Conservation (phyloP, 1,139 yeast genomes). For the Suhomyces bribrorum region DNA sequence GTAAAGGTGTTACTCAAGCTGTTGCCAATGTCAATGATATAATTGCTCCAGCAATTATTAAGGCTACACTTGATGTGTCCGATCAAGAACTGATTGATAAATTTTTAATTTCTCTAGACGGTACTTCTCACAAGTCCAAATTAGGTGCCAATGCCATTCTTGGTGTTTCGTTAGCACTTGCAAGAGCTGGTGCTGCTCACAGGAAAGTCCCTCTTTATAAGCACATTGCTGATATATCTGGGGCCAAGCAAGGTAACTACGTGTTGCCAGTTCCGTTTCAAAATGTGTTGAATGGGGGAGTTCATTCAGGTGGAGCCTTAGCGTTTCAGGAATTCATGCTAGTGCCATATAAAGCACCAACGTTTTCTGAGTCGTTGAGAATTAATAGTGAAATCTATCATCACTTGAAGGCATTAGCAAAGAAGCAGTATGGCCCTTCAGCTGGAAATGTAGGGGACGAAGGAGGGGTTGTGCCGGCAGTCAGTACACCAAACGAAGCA, state of each 20-base stretch:
- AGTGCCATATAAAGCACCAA: conserved; percentile 84
- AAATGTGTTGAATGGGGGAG: conserved; percentile 97
- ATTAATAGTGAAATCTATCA: conserved; percentile 97
- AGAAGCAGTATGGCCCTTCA: conserved; percentile 90
- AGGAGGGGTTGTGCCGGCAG: conserved; percentile 99
- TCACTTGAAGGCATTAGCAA: conserved; percentile 84
- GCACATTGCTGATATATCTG: conserved; percentile 76
- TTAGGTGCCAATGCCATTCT: conserved; percentile 95
- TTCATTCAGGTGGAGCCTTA: conserved; percentile 98
- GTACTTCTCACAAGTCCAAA: conserved; percentile 92
- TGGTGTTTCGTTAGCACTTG: conserved; percentile 91
- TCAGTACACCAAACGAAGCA: conserved; percentile 91
- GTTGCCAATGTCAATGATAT: conserved; percentile 85
- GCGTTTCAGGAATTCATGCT: conserved; percentile 99
- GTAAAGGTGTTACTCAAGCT: conserved; percentile 93
- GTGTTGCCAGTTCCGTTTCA: conserved; percentile 96
- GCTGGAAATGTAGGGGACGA: conserved; percentile 99
- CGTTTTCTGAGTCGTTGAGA: conserved; percentile 92
- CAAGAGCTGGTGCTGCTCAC: conserved; percentile 94
- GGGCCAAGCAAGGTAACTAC: conserved; percentile 55
- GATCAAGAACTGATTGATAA: conserved; percentile 81
- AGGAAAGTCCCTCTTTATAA: conserved; percentile 83
- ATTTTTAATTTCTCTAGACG: conserved; percentile 76
- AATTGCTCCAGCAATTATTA: conserved; percentile 85
- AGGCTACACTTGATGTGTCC: conserved; percentile 70